Conservation (phyloP, 1,284 basidiomycete species). For the Pseudozyma hubeiensis region DNA sequence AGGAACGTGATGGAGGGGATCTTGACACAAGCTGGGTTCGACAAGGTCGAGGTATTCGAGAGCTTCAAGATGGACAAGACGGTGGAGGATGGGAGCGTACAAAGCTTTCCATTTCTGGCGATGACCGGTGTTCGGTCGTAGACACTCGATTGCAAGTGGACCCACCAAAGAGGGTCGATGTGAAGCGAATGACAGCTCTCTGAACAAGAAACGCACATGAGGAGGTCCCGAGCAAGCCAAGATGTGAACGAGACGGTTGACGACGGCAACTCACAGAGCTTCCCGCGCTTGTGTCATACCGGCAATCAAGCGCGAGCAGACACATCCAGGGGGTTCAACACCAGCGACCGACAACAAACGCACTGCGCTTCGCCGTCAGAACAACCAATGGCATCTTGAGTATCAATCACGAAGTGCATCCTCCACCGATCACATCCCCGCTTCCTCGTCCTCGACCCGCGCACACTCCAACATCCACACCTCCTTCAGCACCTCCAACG, state of each 20-base stretch:
- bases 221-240: no score
- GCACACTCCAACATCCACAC: slow-evolving; percentile 28
- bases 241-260: no score
- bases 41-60: slow-evolving; percentile 41
- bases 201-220: no score
- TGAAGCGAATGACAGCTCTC: no score
- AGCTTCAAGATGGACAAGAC: slow-evolving; percentile 42
- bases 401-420: no score
- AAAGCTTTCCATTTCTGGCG: slow-evolving; percentile 41
- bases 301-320: no score
- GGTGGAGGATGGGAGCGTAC: slow-evolving; percentile 16
- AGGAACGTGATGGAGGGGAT: slow-evolving; percentile 36
- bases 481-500: slow-evolving; percentile 30
- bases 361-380: no score
- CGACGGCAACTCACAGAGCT: no score
- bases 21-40: slow-evolving; percentile 31
- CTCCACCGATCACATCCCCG: neutral
- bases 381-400: no score
- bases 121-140: slow-evolving; percentile 32
- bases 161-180: neutral
- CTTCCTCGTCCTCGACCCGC: neutral
- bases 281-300: no score
- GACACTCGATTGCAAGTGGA: neutral
- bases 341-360: no score
- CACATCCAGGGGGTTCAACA: no score